Evolutionary conservation across 2,329 filamentous ascomycete genomes (phyloP).

Genomic region (Penicillium sclerotigenum): DNA sequence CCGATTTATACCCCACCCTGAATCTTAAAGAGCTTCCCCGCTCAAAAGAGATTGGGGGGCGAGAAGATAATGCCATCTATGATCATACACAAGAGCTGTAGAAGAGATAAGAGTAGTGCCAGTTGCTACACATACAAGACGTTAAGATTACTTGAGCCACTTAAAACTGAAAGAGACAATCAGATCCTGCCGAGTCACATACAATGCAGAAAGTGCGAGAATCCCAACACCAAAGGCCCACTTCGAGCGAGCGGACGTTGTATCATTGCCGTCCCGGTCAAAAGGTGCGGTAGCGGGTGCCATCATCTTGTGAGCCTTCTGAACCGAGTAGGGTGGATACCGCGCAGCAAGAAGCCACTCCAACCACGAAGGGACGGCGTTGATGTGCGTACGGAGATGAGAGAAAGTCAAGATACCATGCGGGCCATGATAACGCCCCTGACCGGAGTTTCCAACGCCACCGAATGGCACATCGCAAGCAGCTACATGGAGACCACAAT

Average conservation of each 20-base stretch:
- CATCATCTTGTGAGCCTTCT: slow-evolving; percentile 14
- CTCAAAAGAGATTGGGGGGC: background rate
- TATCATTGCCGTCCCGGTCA: slow-evolving; percentile 20
- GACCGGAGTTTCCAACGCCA: slow-evolving; percentile 51
- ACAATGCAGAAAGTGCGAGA: slow-evolving; percentile 7
- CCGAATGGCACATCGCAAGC: slow-evolving; percentile 49
- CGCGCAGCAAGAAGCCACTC: slow-evolving; percentile 15
- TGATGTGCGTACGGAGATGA: slow-evolving; percentile 27
- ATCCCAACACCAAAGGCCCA: slow-evolving; percentile 16
- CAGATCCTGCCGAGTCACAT: background rate
- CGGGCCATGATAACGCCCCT: slow-evolving; percentile 50
- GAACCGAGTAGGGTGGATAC: slow-evolving; percentile 19
- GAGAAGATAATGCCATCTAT: background rate
- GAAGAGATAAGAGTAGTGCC: background rate
- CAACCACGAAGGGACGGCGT: slow-evolving; percentile 19
- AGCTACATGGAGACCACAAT: slow-evolving; percentile 46
- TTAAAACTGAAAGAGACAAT: background rate
- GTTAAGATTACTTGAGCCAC: background rate
- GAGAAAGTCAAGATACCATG: slow-evolving; percentile 47
- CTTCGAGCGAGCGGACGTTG: background rate
- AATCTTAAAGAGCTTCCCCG: background rate
- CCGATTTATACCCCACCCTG: background rate
- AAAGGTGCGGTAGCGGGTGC: slow-evolving; percentile 11
- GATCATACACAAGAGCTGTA: background rate
- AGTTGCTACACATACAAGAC: background rate